Evolutionary conservation across 2,329 filamentous ascomycete species (phyloP).

Genomic region (Alternaria arbusti): DNA sequence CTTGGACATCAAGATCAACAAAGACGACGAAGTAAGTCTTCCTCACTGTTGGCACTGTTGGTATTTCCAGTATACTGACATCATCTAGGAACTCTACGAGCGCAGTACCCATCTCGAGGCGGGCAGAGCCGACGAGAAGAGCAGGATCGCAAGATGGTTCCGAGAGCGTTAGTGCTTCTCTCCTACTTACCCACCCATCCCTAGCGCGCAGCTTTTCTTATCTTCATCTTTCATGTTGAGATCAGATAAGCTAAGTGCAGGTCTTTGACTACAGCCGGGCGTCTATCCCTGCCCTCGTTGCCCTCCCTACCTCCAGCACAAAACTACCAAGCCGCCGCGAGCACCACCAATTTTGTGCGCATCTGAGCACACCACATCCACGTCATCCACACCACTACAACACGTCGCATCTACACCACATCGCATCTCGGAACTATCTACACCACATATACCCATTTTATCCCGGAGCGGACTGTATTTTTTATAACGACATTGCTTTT

Average conservation of each 20-base stretch:
- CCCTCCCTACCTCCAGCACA: constrained; percentile 30
- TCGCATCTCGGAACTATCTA: neutral
- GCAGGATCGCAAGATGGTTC: constrained; percentile 55
- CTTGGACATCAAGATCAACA: constrained; percentile 79
- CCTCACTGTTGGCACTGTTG: neutral
- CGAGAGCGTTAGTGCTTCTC: constrained; percentile 51
- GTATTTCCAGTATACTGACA: constrained; percentile 9
- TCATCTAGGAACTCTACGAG: constrained; percentile 62
- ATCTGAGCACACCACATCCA: constrained; percentile 17
- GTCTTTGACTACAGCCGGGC: constrained; percentile 23
- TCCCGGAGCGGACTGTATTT: neutral
- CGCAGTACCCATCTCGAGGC: constrained; percentile 62
- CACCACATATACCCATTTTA: constrained; percentile 7
- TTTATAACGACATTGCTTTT: constrained; percentile 1
- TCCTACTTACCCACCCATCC: constrained; percentile 14
- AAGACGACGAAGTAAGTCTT: constrained; percentile 81
- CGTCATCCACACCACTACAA: neutral
- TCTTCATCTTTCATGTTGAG: constrained; percentile 15
- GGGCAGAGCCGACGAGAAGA: constrained; percentile 54
- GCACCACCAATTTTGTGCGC: constrained; percentile 29
- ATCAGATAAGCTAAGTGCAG: constrained; percentile 34
- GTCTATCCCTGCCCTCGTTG: constrained; percentile 34
- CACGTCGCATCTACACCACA: neutral
- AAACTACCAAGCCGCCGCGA: constrained; percentile 33
- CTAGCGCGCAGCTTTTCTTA: constrained; percentile 10